Evolutionary conservation across 2,329 filamentous ascomycete genomes (phyloP), one percentile per base, ranked within the genome.

Genomic region (Microsporum ferrugineum): DNA sequence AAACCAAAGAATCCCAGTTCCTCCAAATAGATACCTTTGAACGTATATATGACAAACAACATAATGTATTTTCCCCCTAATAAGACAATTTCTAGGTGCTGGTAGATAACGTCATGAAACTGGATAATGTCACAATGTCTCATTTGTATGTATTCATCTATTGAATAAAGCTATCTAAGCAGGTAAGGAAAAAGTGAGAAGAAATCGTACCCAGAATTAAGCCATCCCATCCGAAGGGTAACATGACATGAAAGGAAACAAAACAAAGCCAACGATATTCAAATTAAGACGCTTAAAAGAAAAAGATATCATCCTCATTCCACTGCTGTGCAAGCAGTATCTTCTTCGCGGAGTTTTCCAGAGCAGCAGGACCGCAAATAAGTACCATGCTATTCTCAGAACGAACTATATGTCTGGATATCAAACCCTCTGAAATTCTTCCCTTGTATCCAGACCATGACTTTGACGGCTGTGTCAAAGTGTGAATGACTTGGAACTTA

Each of bases 361-460:
- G 8, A 38, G 51, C 3, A 10, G 7, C 33, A 34, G 59, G 59
- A 7, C 59, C 59, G 14, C 59, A 61, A 6, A 61, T 57, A 45
- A 61, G 59, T n/a, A 57, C 59, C 59, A 61, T 45, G 27, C 53
- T 47, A 12, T 23, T 17, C 8, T 36, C 29, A 3, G 33, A 38
- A 6, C 33, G 51, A 33, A 33, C 31, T 6, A 59, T 33, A 29
- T 58, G 47, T 31, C 49, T 41, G 17, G 58, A 33, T 34, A 61
- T 14, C 41, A 61, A 45, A 17, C 43, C 34, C 12, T 51, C 77
- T 8, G 82, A 82, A 66, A 96, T 84, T 27, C 88, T 77, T 0
- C 91, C 91, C 58, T 75, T 80, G 36, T 82, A 69, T 0, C 90
- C 91, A 0, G 72, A 75, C 91, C 91, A 96, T 0, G 75, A 73